These are phyloP conservation scores for Amanita inopinata DNA, from an alignment of 768 basidiomycete species.

Conservation along the genomic window DNA sequence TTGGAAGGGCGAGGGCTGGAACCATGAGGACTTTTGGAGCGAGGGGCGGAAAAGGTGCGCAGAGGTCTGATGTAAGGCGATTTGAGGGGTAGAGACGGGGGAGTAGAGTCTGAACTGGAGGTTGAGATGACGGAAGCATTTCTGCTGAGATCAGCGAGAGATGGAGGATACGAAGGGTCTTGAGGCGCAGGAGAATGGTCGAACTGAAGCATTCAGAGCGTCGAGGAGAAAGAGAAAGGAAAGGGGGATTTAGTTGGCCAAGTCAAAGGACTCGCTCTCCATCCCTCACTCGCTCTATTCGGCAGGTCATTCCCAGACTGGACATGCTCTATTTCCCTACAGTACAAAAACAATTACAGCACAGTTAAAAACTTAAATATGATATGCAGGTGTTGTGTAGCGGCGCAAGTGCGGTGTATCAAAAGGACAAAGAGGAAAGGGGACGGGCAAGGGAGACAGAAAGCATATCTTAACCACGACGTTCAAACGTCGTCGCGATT, in stretches of 20 bases:
- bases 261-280: not conserved
- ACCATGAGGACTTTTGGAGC: conserved; percentile 42
- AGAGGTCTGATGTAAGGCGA: conserved; percentile 42
- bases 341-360: too few species aligned
- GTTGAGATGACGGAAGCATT: conserved; percentile 71
- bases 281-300: not conserved
- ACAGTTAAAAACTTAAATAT: too few species aligned
- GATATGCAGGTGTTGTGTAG: too few species aligned
- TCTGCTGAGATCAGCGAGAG: conserved; percentile 58
- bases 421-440: too few species aligned
- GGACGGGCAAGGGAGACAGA: too few species aligned
- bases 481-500: too few species aligned
- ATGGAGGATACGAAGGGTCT: conserved; percentile 17
- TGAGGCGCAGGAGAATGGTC: conserved; percentile 22
- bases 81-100: conserved; percentile 32
- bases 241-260: not conserved
- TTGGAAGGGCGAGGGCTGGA: conserved; percentile 25
- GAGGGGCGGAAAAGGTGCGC: conserved; percentile 59
- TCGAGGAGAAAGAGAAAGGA: too few species aligned
- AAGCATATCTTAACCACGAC: too few species aligned
- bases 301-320: not conserved
- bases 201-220: conserved; percentile 31
- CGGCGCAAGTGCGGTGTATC: too few species aligned
- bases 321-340: too few species aligned
- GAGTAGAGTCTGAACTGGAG: conserved; percentile 44